Conservation (phyloP, 2,329 filamentous ascomycete species). For the Colletotrichum cordylinicola region DNA sequence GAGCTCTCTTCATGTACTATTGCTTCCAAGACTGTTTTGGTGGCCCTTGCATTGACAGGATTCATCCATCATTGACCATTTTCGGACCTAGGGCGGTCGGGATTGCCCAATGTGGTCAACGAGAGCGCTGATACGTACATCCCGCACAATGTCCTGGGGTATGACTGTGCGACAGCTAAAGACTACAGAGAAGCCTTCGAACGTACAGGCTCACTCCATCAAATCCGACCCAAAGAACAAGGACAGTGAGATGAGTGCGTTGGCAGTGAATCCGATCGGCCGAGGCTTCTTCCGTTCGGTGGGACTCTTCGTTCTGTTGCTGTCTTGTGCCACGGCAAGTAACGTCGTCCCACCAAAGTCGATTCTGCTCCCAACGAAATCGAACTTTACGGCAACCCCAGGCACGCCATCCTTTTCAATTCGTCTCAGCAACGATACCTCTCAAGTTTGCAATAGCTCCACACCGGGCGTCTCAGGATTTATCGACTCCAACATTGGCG, state of each 20-base stretch:
- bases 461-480: not conserved
- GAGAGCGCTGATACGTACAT: not conserved
- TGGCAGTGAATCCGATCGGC: not conserved
- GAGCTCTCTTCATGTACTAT: not conserved
- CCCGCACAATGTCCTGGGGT: accelerated
- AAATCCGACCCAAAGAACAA: not conserved
- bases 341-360: not conserved
- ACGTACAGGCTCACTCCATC: not conserved
- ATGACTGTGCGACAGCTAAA: not conserved
- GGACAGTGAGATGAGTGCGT: not conserved
- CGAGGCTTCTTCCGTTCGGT: not conserved
- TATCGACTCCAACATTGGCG: not conserved
- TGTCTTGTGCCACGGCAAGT: not conserved
- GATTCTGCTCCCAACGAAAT: not conserved
- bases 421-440: not conserved
- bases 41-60: not conserved
- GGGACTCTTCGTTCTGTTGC: not conserved
- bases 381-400: not conserved
- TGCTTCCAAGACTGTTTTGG: not conserved
- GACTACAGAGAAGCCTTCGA: not conserved
- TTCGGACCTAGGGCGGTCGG: not conserved
- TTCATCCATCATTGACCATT: not conserved
- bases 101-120: not conserved
- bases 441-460: not conserved
- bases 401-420: not conserved